Base-by-base conservation (phyloP, 2,329 filamentous ascomycete species). In the Endothia cerciana region DNA sequence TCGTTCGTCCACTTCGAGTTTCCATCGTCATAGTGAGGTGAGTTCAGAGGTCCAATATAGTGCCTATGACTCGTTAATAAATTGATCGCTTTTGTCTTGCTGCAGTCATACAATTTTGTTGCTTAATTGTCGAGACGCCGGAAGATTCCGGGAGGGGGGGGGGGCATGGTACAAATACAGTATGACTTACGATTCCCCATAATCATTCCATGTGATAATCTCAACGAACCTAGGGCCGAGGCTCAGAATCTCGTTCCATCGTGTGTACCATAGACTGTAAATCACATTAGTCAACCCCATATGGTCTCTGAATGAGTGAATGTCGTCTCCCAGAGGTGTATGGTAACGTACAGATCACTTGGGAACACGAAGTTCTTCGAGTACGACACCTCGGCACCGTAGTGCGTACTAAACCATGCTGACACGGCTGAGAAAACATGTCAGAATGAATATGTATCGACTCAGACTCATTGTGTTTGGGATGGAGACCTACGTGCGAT, bases 281-380 rank as follows among this genome's bases (percentile, higher is more conserved):
- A 30, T 19, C 22, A 30, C 13, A 19, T 30, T 19, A 30, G 41
- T 62, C 6, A 53, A 5, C 1, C 33, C 43, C 19, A 3, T 15
- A 1, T 43, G n/a, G 13, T 6, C 15, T 22, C 25, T n/a, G 13
- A 10, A 25, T 28, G 25, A 13, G 25, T 6, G 22, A 1, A 4
- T 15, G 10, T 13, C 22, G 13, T 49, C 45, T 4, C 25, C 22
- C 28, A 22, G 15, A 38, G 51, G 17, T 4, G 15, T n/a, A 40
- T 17, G 17, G 33, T 6, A 28, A 56, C 51, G 2, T 63, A 75
- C 51, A 82, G 77, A 67, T 88, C 87, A 8, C 84, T 82, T 3
- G 82, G 82, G 78, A 86, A 90, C 1, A 89, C 78, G 80, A 82
- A 86, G 70, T 85, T 84, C 77, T 87, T 83, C 70, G 75, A 77